phyloP scores from a whole-genome alignment of 1,139 yeast species.

The Protomyces inouyei region DNA sequence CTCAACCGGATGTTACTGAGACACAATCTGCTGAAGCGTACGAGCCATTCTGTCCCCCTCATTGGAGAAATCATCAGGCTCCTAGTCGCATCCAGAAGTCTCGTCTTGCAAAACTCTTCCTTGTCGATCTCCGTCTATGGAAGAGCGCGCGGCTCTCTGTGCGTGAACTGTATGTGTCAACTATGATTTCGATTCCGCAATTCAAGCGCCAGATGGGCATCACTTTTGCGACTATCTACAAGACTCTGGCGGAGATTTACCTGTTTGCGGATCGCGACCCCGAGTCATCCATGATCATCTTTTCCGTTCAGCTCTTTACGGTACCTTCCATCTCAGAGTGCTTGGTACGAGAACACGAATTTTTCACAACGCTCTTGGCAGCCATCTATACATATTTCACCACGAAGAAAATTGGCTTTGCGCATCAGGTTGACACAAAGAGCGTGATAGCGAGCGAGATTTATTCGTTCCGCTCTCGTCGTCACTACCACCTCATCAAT shows the following conservation, averaged over 20 bases:
- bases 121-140: constrained; percentile 69
- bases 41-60: constrained; percentile 1
- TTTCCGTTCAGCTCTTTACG: constrained; percentile 84
- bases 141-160: constrained; percentile 56
- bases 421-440: constrained; percentile 45
- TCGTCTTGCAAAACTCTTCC: constrained; percentile 32
- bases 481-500: constrained; percentile 79
- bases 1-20: background rate
- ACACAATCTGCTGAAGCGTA: background rate
- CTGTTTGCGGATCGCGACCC: constrained; percentile 73
- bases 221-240: constrained; percentile 79
- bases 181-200: constrained; percentile 60
- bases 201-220: constrained; percentile 59
- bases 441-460: constrained; percentile 40
- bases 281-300: constrained; percentile 66
- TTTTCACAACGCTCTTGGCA: constrained; percentile 61
- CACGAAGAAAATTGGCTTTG: constrained; percentile 50
- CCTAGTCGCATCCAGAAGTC: background rate
- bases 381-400: constrained; percentile 64
- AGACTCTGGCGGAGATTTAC: constrained; percentile 69
- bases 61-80: constrained; percentile 8
- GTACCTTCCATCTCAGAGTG: constrained; percentile 73
- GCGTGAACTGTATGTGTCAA: constrained; percentile 64
- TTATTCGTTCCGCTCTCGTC: constrained; percentile 56
- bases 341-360: constrained; percentile 60